phyloP scores from a whole-genome alignment of 306 rosid genomes.

The Pachyrhizus erosus region DNA sequence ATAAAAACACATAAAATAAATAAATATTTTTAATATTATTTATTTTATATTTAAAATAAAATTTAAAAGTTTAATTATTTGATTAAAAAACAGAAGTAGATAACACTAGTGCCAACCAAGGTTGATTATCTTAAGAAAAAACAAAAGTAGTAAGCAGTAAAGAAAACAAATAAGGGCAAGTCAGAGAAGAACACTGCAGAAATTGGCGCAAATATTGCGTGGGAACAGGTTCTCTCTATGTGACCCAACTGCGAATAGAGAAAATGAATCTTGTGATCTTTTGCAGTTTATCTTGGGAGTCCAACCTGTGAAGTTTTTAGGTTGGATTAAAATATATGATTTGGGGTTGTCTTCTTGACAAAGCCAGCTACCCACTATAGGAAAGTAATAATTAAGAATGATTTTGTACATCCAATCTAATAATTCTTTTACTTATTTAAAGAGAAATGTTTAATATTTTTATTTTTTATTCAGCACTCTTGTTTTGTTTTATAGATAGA shows the following conservation, averaged over 20 bases:
- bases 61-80: too few species aligned
- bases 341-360: slow-evolving; percentile 31
- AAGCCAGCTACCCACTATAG: not conserved
- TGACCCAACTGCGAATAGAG: slow-evolving; percentile 5
- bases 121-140: too few species aligned
- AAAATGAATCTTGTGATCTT: slow-evolving; percentile 44
- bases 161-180: not conserved
- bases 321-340: slow-evolving; percentile 31
- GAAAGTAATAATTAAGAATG: not conserved
- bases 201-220: slow-evolving; percentile 27
- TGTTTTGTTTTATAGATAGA: not conserved
- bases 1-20: too few species aligned
- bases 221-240: slow-evolving; percentile 39
- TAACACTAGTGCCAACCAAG: too few species aligned
- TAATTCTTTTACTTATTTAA: too few species aligned
- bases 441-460: not conserved
- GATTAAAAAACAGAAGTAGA: too few species aligned
- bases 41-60: too few species aligned
- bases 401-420: too few species aligned
- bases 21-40: too few species aligned
- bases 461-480: not conserved
- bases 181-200: not conserved
- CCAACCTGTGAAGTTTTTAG: slow-evolving; percentile 34
- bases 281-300: slow-evolving; percentile 30
- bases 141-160: not conserved